These are phyloP conservation scores for Tephrocybe sp. DNA, from an alignment of 768 basidiomycete genomes.

Conservation along the genomic window DNA sequence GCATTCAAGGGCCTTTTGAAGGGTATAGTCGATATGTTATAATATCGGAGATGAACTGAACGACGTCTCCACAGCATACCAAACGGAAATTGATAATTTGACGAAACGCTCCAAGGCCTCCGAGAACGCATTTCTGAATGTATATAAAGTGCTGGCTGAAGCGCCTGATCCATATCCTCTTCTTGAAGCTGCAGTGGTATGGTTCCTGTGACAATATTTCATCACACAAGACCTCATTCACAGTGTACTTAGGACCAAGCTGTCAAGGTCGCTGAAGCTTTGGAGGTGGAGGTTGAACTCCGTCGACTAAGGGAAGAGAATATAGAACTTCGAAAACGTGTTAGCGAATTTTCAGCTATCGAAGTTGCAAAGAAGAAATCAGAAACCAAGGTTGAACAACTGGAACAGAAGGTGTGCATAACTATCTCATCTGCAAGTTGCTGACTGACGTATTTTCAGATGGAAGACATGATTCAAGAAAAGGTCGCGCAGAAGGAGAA, in stretches of 20 bases:
- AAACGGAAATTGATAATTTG: slow-evolving; percentile 93
- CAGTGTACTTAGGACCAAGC: slow-evolving; percentile 85
- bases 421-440: neutral
- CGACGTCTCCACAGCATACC: slow-evolving; percentile 67
- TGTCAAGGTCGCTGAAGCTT: slow-evolving; percentile 82
- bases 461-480: slow-evolving; percentile 92
- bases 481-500: slow-evolving; percentile 92
- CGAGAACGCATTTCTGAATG: slow-evolving; percentile 94
- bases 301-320: slow-evolving; percentile 80
- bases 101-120: slow-evolving; percentile 90
- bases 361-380: slow-evolving; percentile 78
- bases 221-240: neutral
- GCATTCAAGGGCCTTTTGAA: slow-evolving; percentile 92
- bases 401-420: slow-evolving; percentile 78
- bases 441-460: slow-evolving; percentile 46
- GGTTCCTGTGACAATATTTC: neutral
- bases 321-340: slow-evolving; percentile 67
- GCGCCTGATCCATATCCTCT: slow-evolving; percentile 97
- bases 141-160: slow-evolving; percentile 95
- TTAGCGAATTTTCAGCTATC: slow-evolving; percentile 59
- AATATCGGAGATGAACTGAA: neutral
- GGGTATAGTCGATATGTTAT: slow-evolving; percentile 39
- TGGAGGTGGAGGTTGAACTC: slow-evolving; percentile 74
- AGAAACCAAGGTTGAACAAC: slow-evolving; percentile 68
- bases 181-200: slow-evolving; percentile 89